Evolutionary conservation across 2,329 filamentous ascomycete species (phyloP), one percentile per base, ranked within the genome.

Genomic region (Ascochyta lentis): DNA sequence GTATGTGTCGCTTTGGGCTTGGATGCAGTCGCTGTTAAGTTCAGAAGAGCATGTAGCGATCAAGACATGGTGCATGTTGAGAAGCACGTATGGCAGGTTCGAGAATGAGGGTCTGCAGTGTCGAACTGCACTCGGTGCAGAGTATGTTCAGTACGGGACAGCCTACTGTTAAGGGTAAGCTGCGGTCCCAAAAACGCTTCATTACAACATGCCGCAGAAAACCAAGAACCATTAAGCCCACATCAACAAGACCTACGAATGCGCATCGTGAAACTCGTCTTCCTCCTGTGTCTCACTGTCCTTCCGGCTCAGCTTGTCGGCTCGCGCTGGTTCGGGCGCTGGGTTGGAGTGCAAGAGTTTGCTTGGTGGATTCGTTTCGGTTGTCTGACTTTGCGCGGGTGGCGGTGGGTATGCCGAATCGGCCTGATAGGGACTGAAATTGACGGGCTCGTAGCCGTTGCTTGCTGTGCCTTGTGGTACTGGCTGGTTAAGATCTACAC

Each of bases 261-360:
- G 75, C 6, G 80, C 80, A 69, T 82, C 80, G 43, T 79, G 74
- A 54, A 82, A 82, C 38, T 78, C 76, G 35, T 82, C 79, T 27
- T 79, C 74, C 37, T 75, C 73, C 6, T 77, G 70, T 12, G 76
- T 77, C 48, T 79, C 69, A 27, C 75, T 78, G 59, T 82, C 79
- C 61, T 69, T 68, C 31, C 76, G 67, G 58, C 65, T 63, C 34
- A 78, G 38, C 34, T 56, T 48, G 33, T 67, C 56, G 1, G 58
- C 44, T 12, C 50, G 56, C 3, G 49, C 38, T 23, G 66, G 60
- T 49, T 68, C 65, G 16, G 55, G 33, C 7, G 48, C 56, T 4
- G 63, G 66, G 35, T 67, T 69, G 12, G 65, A 66, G 38, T 71
- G 56, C n/a, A 71, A 52, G 1, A 70, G 60, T 37, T 67, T 71